Percentiles rank a stretch among this genome's conserved stretches.
Conservation (phyloP, 139 green algal genomes). For the Micromonas pusilla region DNA sequence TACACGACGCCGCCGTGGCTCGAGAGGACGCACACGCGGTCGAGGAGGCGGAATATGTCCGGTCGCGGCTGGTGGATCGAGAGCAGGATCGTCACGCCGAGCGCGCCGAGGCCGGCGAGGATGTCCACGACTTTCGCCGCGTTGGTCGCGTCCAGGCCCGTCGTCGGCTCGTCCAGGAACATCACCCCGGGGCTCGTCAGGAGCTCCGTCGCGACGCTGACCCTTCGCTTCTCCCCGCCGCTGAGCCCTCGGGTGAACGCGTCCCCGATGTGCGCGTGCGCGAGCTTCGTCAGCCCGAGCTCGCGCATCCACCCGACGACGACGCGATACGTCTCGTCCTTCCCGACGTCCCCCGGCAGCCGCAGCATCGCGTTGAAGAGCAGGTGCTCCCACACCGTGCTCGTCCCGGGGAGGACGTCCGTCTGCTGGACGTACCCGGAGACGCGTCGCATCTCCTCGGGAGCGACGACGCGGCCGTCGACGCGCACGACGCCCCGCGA, state of each 20-base stretch:
- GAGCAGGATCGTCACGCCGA: slow-evolving; percentile 12
- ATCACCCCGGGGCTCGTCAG: slow-evolving; percentile 63
- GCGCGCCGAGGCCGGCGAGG: neutral
- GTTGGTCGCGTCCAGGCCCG: slow-evolving; percentile 45
- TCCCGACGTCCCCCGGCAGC: slow-evolving; percentile 31
- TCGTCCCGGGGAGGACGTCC: slow-evolving; percentile 18
- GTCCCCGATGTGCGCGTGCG: slow-evolving; percentile 28
- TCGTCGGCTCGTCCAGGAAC: slow-evolving; percentile 84
- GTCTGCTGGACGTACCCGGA: slow-evolving; percentile 28
- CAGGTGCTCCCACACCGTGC: slow-evolving; percentile 56
- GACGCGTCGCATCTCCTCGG: slow-evolving; percentile 36
- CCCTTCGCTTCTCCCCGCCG: slow-evolving; percentile 60
- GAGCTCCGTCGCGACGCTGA: slow-evolving; percentile 67
- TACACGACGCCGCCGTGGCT: slow-evolving; percentile 25
- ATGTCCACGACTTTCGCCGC: slow-evolving; percentile 30
- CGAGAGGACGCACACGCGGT: slow-evolving; percentile 22
- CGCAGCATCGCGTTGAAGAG: slow-evolving; percentile 59
- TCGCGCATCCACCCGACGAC: slow-evolving; percentile 24
- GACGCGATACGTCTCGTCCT: neutral
- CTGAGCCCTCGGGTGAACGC: slow-evolving; percentile 26
- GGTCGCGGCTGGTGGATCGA: slow-evolving; percentile 51
- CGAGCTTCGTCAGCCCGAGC: slow-evolving; percentile 30
- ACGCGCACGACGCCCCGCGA: slow-evolving; percentile 11
- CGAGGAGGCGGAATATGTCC: slow-evolving; percentile 24
- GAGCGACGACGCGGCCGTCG: slow-evolving; percentile 18